phyloP scores from a whole-genome alignment of 148 eudicot genomes.

The Camellia japonica region DNA sequence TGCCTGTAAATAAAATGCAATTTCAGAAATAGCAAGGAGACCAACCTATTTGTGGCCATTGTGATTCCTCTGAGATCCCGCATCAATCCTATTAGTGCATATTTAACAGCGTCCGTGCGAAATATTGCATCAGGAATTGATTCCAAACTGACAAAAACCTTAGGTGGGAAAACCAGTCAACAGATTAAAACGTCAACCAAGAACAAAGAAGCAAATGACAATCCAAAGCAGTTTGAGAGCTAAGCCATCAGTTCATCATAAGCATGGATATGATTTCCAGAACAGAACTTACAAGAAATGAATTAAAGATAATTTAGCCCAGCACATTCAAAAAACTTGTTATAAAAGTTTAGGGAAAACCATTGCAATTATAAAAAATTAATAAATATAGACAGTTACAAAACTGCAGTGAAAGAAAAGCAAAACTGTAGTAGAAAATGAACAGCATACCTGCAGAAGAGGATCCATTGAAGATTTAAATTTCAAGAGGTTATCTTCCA shows the following conservation, averaged over 20 bases:
- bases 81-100: constrained; percentile 80
- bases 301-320: neutral
- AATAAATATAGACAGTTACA: neutral
- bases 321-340: neutral
- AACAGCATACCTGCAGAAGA: constrained; percentile 51
- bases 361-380: neutral
- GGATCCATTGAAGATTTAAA: constrained; percentile 91
- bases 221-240: neutral
- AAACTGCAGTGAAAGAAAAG: neutral
- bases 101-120: constrained; percentile 75
- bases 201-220: constrained; percentile 2
- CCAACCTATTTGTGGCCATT: constrained; percentile 90
- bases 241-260: neutral
- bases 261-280: neutral
- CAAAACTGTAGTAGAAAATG: constrained; percentile 1
- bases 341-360: neutral
- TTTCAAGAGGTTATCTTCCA: constrained; percentile 72
- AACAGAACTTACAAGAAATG: neutral
- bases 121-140: constrained; percentile 80
- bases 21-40: constrained; percentile 10
- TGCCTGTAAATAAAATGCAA: constrained; percentile 1
- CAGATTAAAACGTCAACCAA: constrained; percentile 10
- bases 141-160: constrained; percentile 79
- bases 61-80: constrained; percentile 95
- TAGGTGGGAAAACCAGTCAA: constrained; percentile 8